These are phyloP conservation scores for Debaryomyces castellii DNA, from an alignment of 805 yeast genomes.

Conservation along the genomic window DNA sequence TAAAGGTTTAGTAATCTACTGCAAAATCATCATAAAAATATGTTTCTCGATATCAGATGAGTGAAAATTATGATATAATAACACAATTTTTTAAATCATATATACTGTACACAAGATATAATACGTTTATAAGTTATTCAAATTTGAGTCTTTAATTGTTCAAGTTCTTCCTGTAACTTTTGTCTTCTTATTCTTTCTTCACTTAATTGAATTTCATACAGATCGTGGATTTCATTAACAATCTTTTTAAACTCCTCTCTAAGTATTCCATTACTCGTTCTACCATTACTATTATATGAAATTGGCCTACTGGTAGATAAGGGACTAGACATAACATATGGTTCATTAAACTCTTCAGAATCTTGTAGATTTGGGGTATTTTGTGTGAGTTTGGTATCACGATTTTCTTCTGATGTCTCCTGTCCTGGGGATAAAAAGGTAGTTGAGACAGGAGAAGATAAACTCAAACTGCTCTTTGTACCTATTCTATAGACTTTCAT, in stretches of 20 bases:
- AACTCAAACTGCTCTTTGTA: constrained; percentile 2
- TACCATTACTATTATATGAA: constrained; percentile 11
- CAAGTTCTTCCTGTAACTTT: constrained; percentile 33
- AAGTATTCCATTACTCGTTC: constrained; percentile 53
- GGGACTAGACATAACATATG: constrained; percentile 10
- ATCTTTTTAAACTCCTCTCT: constrained; percentile 68
- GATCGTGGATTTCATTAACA: constrained; percentile 59
- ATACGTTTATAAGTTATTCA: background rate
- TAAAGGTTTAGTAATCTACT: no score
- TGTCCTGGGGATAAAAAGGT: background rate
- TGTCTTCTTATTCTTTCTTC: constrained; percentile 54
- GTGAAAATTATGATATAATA: background rate
- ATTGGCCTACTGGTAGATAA: constrained; percentile 15
- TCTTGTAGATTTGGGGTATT: background rate
- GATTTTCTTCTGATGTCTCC: constrained; percentile 2
- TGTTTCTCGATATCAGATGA: background rate
- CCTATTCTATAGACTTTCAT: constrained; percentile 49
- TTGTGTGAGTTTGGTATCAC: background rate
- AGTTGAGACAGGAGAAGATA: constrained; percentile 1
- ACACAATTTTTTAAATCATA: background rate
- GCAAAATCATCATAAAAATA: no score
- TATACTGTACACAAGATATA: background rate
- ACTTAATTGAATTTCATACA: constrained; percentile 57
- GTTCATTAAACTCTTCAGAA: constrained; percentile 12
- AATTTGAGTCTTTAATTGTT: constrained; percentile 4